Conservation (phyloP, 1,284 basidiomycete species). For the Coniferiporia weirii region DNA sequence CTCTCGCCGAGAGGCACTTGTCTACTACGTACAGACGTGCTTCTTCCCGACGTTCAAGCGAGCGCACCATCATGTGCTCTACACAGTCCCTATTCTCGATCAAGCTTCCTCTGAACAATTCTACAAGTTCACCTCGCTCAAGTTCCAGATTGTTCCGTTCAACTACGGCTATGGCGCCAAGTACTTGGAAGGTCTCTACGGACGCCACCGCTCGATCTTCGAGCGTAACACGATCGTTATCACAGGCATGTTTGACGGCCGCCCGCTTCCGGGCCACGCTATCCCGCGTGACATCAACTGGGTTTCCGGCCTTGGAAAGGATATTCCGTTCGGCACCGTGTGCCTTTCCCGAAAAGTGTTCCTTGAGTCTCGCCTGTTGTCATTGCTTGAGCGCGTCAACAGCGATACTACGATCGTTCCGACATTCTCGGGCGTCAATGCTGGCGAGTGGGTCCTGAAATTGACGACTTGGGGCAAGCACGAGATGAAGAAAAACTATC, state of each 20-base stretch:
- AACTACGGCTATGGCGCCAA: background rate
- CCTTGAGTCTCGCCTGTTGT: conserved; percentile 28
- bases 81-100: conserved; percentile 24
- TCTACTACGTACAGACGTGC: conserved; percentile 27
- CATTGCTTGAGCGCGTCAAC: conserved; percentile 27
- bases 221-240: conserved; percentile 25
- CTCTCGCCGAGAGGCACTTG: conserved; percentile 25
- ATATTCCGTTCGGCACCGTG: conserved; percentile 28
- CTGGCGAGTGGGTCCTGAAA: conserved; percentile 26
- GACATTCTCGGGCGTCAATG: conserved; percentile 24
- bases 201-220: conserved; percentile 8
- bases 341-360: conserved; percentile 27
- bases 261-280: conserved; percentile 20
- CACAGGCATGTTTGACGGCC: conserved; percentile 27
- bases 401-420: conserved; percentile 30
- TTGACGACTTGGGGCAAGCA: conserved; percentile 28
- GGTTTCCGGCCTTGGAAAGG: conserved; percentile 22
- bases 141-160: conserved; percentile 24
- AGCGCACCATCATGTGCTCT: conserved; percentile 28
- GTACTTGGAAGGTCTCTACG: conserved; percentile 9
- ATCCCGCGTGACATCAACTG: conserved; percentile 25
- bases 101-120: conserved; percentile 6
- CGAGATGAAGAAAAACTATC: conserved; percentile 22
- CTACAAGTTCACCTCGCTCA: conserved; percentile 26
- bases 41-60: conserved; percentile 27